phyloP scores from a whole-genome alignment of 768 basidiomycete species.

The Lentinula aciculospora region DNA sequence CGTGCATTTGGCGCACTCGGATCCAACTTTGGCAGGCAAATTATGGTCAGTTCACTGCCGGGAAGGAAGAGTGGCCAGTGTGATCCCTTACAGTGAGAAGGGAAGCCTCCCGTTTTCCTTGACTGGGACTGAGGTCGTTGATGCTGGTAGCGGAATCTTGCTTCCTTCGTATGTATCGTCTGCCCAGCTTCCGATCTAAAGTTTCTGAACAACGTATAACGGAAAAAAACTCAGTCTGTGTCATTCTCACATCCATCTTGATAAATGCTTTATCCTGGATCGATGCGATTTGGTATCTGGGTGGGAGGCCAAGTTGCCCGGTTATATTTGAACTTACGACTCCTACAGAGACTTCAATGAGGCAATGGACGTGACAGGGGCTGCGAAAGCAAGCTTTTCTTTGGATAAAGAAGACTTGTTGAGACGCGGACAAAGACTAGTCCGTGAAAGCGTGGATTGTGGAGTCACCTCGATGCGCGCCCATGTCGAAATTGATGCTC shows the following conservation, averaged over 20 bases:
- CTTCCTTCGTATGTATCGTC: conserved; percentile 24
- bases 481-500: conserved; percentile 59
- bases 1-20: conserved; percentile 24
- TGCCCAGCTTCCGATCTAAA: neutral
- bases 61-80: conserved; percentile 18
- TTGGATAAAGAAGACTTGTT: conserved; percentile 39
- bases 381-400: conserved; percentile 46
- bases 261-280: conserved; percentile 64
- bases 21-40: conserved; percentile 17
- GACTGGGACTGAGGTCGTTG: conserved; percentile 10
- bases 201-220: conserved; percentile 18
- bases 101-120: conserved; percentile 6
- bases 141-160: conserved; percentile 22
- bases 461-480: conserved; percentile 66
- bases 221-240: conserved; percentile 31
- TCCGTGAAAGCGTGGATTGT: conserved; percentile 50
- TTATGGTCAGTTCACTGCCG: conserved; percentile 27
- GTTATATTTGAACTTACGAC: conserved; percentile 2
- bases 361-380: conserved; percentile 46
- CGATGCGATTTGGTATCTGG: conserved; percentile 48
- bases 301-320: conserved; percentile 24
- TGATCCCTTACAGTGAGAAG: conserved; percentile 13
- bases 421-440: conserved; percentile 44
- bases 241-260: conserved; percentile 62
- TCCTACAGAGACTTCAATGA: conserved; percentile 45